A percentile compares a stretch with the other conserved stretches of the same genome.
Conservation (phyloP, 257 asterid species). For the Ilex aquifolium region DNA sequence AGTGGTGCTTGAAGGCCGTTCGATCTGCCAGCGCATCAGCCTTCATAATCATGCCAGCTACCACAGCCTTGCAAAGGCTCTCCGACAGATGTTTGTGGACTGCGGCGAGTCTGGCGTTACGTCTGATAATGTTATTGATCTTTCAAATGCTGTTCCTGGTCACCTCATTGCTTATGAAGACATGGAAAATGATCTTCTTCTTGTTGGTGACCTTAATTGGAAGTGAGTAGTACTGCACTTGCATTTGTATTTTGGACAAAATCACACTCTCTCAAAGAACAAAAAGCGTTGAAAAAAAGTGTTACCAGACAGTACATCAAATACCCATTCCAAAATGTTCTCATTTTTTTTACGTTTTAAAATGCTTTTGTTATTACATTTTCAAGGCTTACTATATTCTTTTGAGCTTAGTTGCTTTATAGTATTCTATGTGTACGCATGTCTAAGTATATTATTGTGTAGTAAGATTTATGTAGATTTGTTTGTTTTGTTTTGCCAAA, state of each 20-base stretch:
- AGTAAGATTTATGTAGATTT: too few species aligned
- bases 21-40: slow-evolving; percentile 78
- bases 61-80: slow-evolving; percentile 54
- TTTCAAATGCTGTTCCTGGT: slow-evolving; percentile 71
- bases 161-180: slow-evolving; percentile 75
- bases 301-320: too few species aligned
- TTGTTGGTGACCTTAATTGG: slow-evolving; percentile 82
- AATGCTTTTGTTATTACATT: too few species aligned
- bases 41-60: slow-evolving; percentile 59
- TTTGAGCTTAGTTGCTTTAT: too few species aligned
- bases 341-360: too few species aligned
- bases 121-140: slow-evolving; percentile 30
- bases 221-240: slow-evolving; percentile 30
- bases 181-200: slow-evolving; percentile 80
- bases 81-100: slow-evolving; percentile 61
- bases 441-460: too few species aligned
- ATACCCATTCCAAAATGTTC: too few species aligned
- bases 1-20: slow-evolving; percentile 77
- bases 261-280: too few species aligned
- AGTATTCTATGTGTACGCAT: too few species aligned
- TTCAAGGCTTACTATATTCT: too few species aligned
- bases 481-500: neutral
- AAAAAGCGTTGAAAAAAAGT: too few species aligned
- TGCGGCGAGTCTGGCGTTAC: slow-evolving; percentile 1
- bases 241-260: too few species aligned